phyloP scores from a whole-genome alignment of 2,329 filamentous ascomycete genomes.

The Alternaria triticina region DNA sequence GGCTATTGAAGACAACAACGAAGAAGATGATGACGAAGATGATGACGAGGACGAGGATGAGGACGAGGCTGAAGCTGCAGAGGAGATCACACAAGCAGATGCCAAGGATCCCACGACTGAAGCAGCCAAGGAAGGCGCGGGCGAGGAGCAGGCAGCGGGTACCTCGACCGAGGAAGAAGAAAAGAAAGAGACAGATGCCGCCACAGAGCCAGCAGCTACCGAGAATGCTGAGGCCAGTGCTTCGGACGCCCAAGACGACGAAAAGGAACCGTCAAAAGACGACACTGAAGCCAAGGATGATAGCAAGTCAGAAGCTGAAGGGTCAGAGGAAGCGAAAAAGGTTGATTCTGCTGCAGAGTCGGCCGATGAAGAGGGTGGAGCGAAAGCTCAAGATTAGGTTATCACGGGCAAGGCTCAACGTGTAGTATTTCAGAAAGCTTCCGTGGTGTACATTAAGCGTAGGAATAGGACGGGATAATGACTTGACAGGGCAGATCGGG shows the following conservation, averaged over 20 bases:
- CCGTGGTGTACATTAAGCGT: slow-evolving; percentile 8
- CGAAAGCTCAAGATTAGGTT: slow-evolving; percentile 9
- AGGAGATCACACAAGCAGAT: slow-evolving; percentile 22
- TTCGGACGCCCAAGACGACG: background rate
- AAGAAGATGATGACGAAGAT: slow-evolving; percentile 20
- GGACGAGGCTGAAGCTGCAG: slow-evolving; percentile 22
- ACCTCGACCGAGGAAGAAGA: slow-evolving; percentile 13
- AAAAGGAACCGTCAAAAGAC: slow-evolving; percentile 3
- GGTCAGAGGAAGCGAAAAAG: slow-evolving; percentile 25
- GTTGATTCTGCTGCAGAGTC: slow-evolving; percentile 6
- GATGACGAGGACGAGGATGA: slow-evolving; percentile 16
- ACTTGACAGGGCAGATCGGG: background rate
- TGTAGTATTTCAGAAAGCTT: background rate
- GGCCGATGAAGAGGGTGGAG: slow-evolving; percentile 13
- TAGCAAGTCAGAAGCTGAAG: background rate
- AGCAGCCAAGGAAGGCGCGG: slow-evolving; percentile 28
- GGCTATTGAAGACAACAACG: slow-evolving; percentile 25
- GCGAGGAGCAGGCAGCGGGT: slow-evolving; percentile 18
- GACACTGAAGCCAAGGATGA: slow-evolving; percentile 6
- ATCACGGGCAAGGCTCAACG: background rate
- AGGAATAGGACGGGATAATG: background rate
- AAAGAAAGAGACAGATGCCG: slow-evolving; percentile 9
- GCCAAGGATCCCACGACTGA: slow-evolving; percentile 14
- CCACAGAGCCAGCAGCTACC: slow-evolving; percentile 6
- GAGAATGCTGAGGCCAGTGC: slow-evolving; percentile 6